Evolutionary conservation across 1,139 yeast genomes (phyloP), one percentile per base, ranked within the genome.

Genomic region (Zygosaccharomyces sapae): DNA sequence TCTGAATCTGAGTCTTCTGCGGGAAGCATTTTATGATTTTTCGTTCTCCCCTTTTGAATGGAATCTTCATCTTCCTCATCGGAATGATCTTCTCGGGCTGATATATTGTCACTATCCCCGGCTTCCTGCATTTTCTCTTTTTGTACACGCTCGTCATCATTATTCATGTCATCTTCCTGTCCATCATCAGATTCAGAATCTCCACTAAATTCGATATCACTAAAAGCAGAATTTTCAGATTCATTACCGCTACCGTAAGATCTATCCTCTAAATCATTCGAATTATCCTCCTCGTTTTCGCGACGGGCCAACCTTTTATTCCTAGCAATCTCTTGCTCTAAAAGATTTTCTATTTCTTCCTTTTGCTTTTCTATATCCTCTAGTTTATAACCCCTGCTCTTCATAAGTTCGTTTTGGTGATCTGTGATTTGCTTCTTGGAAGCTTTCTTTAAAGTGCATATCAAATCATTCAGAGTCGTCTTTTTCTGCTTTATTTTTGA

Each of bases 261-360:
- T 51, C 8, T 51, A 50, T 6, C 46, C 43, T 13, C 55, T 7
- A 5, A 10, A 16, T n/a, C 10, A 13, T 16, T 55, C 8, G 69
- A 70, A 48, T 71, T 76, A 51, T 70, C 76, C 50, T 46, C 58
- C 54, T 48, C 55, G 51, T 52, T 75, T 72, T 79, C 86, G 47
- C 72, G 74, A 55, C 73, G 76, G 48, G 82, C 70, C 29, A 77
- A 71, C 44, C 70, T 72, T 57, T 79, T 67, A 29, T 71, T 77
- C 53, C 82, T 70, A 52, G 76, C 76, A 56, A 80, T 73, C 59
- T 84, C 90, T 49, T 78, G 73, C 55, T 83, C 88, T 54, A 83
- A 70, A 40, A 83, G 68, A n/a, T 69, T 65, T 50, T 74, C 80
- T 2, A 74, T 71, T 33, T 69, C 62, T 30, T 62, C 65, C 43